phyloP scores from a whole-genome alignment of 306 rosid genomes.

The Mimosa bimucronata region DNA sequence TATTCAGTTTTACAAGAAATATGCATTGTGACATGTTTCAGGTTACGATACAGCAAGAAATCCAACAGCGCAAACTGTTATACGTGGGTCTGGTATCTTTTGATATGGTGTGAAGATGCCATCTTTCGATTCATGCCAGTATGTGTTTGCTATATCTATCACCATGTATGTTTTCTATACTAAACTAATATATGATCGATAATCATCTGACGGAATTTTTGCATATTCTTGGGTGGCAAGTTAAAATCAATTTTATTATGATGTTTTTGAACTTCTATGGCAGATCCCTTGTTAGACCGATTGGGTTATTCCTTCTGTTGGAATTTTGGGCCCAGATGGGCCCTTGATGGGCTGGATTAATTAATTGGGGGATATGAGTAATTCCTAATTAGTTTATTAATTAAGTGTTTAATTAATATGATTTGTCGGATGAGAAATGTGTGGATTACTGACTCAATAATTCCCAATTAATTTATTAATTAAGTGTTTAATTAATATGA shows the following conservation, averaged over 20 bases:
- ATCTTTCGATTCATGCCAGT: constrained; percentile 98
- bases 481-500: too few relatives aligned
- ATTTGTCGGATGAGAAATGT: too few relatives aligned
- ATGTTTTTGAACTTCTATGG: not conserved
- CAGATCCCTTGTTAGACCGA: constrained; percentile 3
- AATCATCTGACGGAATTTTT: not conserved
- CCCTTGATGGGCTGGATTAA: too few relatives aligned
- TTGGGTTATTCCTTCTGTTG: not conserved
- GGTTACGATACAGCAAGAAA: constrained; percentile 99
- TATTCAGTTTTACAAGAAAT: constrained; percentile 15
- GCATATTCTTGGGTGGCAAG: not conserved
- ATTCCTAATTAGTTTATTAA: too few relatives aligned
- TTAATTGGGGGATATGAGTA: too few relatives aligned
- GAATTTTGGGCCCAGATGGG: too few relatives aligned
- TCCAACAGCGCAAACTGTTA: constrained; percentile 92
- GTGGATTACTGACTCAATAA: too few relatives aligned
- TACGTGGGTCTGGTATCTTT: constrained; percentile 97
- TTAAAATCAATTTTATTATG: constrained; percentile 1
- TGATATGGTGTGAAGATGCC: constrained; percentile 99
- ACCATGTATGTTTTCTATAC: constrained; percentile 67
- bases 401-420: too few relatives aligned
- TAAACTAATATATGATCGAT: constrained; percentile 13
- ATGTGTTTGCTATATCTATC: constrained; percentile 97
- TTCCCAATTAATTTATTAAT: too few relatives aligned
- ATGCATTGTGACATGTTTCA: constrained; percentile 44